Conservation (phyloP, 495 filamentous ascomycete genomes). For the Aspergillus indologenus region DNA sequence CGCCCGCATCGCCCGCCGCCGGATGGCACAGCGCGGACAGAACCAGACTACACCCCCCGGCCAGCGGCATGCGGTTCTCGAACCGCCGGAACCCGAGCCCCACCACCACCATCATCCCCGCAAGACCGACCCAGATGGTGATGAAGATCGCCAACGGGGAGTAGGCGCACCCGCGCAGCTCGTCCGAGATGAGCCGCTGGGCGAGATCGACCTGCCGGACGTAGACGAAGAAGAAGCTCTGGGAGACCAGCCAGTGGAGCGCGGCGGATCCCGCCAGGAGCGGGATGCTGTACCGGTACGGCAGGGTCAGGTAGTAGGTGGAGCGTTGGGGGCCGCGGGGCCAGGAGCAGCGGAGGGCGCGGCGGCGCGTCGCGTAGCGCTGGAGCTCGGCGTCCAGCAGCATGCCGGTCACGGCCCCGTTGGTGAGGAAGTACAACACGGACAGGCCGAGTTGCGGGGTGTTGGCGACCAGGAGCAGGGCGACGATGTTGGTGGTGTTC, state of each 20-base stretch:
- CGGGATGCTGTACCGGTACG: constrained; percentile 39
- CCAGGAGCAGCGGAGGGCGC: constrained; percentile 35
- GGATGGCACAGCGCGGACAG: background rate
- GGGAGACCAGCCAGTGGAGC: constrained; percentile 42
- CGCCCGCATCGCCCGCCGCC: background rate
- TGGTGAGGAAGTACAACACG: constrained; percentile 35
- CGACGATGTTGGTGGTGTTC: background rate
- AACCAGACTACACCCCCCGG: background rate
- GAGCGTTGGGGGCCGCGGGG: constrained; percentile 37
- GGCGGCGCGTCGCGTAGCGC: constrained; percentile 24
- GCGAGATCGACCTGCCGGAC: background rate
- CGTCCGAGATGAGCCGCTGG: background rate
- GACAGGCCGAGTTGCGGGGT: constrained; percentile 32
- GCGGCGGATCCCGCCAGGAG: constrained; percentile 21
- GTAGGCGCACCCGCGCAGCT: background rate
- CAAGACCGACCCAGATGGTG: background rate
- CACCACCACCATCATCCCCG: background rate
- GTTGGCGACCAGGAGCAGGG: constrained; percentile 17
- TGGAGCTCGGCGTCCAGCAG: constrained; percentile 28
- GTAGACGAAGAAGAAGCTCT: constrained; percentile 32
- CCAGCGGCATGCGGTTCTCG: background rate
- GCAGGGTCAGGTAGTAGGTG: constrained; percentile 42
- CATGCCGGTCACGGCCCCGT: constrained; percentile 36
- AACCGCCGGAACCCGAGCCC: background rate
- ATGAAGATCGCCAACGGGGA: background rate